Conservation (phyloP, 2,329 filamentous ascomycete genomes). For the Beauveria rudraprayagi region DNA sequence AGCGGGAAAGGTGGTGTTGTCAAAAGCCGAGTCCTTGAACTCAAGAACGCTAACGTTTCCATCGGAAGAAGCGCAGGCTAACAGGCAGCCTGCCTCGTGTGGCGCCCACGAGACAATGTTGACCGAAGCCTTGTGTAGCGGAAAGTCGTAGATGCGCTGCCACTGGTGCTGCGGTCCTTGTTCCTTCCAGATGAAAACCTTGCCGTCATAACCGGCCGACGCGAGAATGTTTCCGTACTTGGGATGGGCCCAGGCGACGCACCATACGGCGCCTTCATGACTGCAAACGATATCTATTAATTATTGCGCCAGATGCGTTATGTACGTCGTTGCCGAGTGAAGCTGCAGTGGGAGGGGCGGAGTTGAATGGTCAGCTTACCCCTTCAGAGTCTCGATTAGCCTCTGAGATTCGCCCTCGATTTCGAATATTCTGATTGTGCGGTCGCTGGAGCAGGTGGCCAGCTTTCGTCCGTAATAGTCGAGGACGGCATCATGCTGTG, state of each 20-base stretch:
- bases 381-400: constrained; percentile 86
- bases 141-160: constrained; percentile 88
- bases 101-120: constrained; percentile 98
- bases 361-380: constrained; percentile 45
- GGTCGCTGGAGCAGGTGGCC: constrained; percentile 95
- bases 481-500: constrained; percentile 89
- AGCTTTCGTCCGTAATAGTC: constrained; percentile 97
- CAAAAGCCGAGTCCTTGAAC: constrained; percentile 93
- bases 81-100: constrained; percentile 87
- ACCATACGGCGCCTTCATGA: constrained; percentile 97
- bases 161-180: constrained; percentile 53
- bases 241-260: constrained; percentile 93
- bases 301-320: constrained; percentile 12
- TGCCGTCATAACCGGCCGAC: constrained; percentile 91
- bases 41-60: constrained; percentile 90
- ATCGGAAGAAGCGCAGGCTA: constrained; percentile 90
- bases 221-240: constrained; percentile 98
- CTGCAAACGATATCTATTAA: constrained; percentile 35
- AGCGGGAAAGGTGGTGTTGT: constrained; percentile 80
- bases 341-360: background rate
- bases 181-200: constrained; percentile 98
- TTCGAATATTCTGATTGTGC: constrained; percentile 99
- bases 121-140: constrained; percentile 88
- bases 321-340: background rate
- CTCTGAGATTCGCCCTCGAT: constrained; percentile 89